These are phyloP conservation scores for Cryptosporidium ryanae DNA, from an alignment of 169 alveolate species.

Conservation along the genomic window DNA sequence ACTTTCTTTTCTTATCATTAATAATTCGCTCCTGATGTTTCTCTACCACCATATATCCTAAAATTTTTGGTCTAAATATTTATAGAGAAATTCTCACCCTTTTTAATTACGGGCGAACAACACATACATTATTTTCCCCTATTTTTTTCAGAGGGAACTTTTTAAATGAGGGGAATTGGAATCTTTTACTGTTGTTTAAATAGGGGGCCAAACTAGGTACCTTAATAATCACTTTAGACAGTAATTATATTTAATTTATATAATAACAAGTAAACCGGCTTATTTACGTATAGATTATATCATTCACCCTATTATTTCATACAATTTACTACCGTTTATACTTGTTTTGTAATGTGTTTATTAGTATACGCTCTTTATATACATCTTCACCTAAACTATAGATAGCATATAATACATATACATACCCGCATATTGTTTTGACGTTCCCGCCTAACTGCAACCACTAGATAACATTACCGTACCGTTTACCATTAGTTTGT, in stretches of 20 bases:
- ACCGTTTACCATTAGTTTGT: too few species aligned
- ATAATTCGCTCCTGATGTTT: conserved; percentile 71
- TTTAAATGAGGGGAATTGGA: conserved; percentile 44
- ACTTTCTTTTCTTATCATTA: conserved; percentile 67
- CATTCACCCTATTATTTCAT: too few species aligned
- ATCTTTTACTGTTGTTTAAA: background rate
- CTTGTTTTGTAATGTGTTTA: too few species aligned
- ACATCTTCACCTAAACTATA: too few species aligned
- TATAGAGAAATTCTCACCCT: conserved; percentile 64
- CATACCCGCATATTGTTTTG: too few species aligned
- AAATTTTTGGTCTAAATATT: conserved; percentile 23
- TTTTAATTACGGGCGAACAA: conserved; percentile 64
- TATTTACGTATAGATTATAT: background rate
- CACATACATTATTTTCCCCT: conserved; percentile 54
- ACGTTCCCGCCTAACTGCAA: too few species aligned
- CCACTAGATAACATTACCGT: too few species aligned
- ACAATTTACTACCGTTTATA: too few species aligned
- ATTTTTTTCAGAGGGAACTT: background rate
- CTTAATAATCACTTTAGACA: conserved; percentile 50
- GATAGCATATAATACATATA: too few species aligned
- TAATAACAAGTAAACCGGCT: background rate
- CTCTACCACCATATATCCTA: conserved; percentile 69
- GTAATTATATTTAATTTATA: background rate
- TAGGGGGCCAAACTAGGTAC: conserved; percentile 22
- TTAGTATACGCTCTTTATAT: too few species aligned